Evolutionary conservation across 2,329 filamentous ascomycete genomes (phyloP).

Genomic region (Penicillium sp.): DNA sequence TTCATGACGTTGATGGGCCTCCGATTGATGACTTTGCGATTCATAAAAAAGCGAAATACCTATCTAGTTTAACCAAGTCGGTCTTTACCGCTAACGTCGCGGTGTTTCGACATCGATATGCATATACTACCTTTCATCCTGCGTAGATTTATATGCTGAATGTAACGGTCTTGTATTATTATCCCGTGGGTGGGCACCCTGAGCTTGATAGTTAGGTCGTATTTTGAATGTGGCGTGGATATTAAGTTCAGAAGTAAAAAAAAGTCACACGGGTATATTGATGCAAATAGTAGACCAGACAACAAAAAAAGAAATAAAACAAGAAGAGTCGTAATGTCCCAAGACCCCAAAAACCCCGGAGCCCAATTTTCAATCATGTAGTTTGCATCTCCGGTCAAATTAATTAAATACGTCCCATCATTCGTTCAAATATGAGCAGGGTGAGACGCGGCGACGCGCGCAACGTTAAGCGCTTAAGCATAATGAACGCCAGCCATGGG

Average conservation of each 20-base stretch:
- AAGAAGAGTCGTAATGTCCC: neutral
- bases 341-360: neutral
- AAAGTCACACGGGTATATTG: neutral
- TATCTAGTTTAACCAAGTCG: conserved; percentile 19
- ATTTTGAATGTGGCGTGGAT: no score
- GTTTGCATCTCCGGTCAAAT: neutral
- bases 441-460: neutral
- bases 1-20: conserved; percentile 22
- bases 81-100: conserved; percentile 10
- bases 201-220: neutral
- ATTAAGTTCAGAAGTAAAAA: neutral
- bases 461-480: neutral
- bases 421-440: neutral
- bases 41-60: conserved; percentile 3
- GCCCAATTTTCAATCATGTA: neutral
- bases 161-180: neutral
- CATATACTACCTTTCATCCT: neutral
- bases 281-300: neutral
- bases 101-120: neutral
- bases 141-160: neutral
- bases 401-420: neutral
- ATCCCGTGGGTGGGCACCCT: neutral
- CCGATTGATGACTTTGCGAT: conserved; percentile 18
- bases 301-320: neutral
- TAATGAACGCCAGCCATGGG: neutral